Percentiles rank a stretch among this genome's conserved stretches.
Evolutionary conservation across 306 rosid species (phyloP).

Genomic region (Oemleria cerasiformis): DNA sequence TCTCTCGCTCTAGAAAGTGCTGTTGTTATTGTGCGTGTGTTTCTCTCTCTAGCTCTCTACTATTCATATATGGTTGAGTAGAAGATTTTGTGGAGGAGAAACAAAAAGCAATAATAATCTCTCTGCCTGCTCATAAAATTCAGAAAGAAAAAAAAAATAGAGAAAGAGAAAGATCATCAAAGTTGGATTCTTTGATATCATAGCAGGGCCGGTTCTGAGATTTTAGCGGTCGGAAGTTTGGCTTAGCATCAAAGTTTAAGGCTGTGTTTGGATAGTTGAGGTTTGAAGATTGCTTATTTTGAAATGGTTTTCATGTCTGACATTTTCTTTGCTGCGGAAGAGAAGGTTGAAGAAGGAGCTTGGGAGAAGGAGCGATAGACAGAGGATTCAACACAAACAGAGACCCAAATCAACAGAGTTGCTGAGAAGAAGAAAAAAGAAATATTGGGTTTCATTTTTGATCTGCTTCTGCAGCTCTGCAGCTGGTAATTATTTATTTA

Average conservation of each 20-base stretch:
- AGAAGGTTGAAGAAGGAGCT: slow-evolving; percentile 74
- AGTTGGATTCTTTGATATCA: slow-evolving; percentile 2
- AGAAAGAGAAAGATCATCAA: background rate
- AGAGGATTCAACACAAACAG: background rate
- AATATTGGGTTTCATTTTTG: slow-evolving; percentile 22
- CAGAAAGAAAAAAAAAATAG: background rate
- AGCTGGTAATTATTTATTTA: slow-evolving; percentile 46
- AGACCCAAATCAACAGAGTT: slow-evolving; percentile 47
- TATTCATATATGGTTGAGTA: slow-evolving; percentile 27
- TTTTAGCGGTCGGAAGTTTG: slow-evolving; percentile 4
- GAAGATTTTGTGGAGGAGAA: slow-evolving; percentile 29
- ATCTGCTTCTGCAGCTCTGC: slow-evolving; percentile 75
- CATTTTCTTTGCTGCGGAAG: slow-evolving; percentile 47
- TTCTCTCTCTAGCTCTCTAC: slow-evolving; percentile 17
- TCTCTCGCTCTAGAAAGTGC: slow-evolving; percentile 28
- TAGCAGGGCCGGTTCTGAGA: background rate
- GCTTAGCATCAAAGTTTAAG: slow-evolving; percentile 17
- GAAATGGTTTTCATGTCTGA: slow-evolving; percentile 78
- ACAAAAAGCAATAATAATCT: slow-evolving; percentile 27
- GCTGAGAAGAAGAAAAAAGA: slow-evolving; percentile 20
- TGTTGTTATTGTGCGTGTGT: background rate
- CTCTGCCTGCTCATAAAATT: slow-evolving; percentile 26
- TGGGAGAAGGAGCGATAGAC: slow-evolving; percentile 83
- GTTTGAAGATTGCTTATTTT: slow-evolving; percentile 9
- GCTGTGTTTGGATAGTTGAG: slow-evolving; percentile 16